Evolutionary conservation across 2,329 filamentous ascomycete species (phyloP), one percentile per base, ranked within the genome.

Genomic region (Blastomyces parvus): DNA sequence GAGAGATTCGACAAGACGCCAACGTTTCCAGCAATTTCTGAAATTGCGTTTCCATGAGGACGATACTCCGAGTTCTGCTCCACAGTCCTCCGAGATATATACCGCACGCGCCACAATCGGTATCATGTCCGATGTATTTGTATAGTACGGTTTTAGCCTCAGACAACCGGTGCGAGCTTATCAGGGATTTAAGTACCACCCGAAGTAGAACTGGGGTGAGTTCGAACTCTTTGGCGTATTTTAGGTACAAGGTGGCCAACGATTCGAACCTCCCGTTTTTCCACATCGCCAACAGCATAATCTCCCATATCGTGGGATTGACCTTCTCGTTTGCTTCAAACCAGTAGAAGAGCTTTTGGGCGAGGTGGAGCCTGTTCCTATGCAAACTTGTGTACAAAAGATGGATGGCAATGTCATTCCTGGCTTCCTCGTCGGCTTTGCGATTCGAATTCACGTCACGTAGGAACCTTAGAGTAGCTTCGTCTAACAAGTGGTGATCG

Each of bases 61-160:
- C 72, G 50, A 74, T 70, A 42, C 69, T 76, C 22, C 73, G 69
- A 5, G 75, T 74, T 64, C 76, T 78, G 64, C 71, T 74, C 75
- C 76, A 78, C 5, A 78, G 55, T 1, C 72, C 72, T 25, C 68
- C 67, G 25, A 78, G 70, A 64, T 74, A 78, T 17, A 74, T 69
- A 38, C 74, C 73, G 50, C 71, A 74, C 25, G 77, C 59, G 4
- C 71, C 71, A 61, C 74, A 76, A 42, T 72, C 69, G 5, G 67
- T 62, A 60, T 78, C 76, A 60, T 73, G 61, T 50, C 68, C 61
- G 46, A 78, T 63, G 53, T 72, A 70, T 17, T 69, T 66, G 46
- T 72, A 71, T 38, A 78, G 69, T 27, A 78, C 65, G 60, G 64
- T 70, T 58, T 76, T 75, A n/a, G 76, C 76, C 1, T 71, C 69